Evolutionary conservation across 2,329 filamentous ascomycete genomes (phyloP).

Genomic region (Fusarium verrucosum): DNA sequence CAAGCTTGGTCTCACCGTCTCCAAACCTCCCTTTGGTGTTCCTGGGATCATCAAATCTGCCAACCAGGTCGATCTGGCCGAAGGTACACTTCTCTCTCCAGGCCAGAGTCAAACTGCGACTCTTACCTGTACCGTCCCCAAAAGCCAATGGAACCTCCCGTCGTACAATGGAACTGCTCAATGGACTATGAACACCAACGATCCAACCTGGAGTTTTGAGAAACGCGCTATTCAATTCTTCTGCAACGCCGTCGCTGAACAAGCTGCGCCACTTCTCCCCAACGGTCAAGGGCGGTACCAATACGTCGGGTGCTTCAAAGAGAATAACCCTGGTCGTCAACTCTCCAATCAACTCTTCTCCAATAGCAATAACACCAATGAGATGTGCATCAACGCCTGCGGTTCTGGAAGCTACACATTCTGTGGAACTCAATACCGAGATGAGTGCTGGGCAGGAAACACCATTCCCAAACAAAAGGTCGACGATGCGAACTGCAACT

Average conservation of each 20-base stretch:
- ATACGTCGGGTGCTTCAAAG: constrained; percentile 65
- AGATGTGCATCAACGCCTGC: constrained; percentile 58
- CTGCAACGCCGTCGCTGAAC: constrained; percentile 62
- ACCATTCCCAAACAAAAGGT: constrained; percentile 56
- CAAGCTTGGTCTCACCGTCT: constrained; percentile 64
- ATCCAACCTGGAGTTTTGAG: constrained; percentile 54
- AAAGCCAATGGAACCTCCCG: constrained; percentile 65
- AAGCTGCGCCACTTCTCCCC: constrained; percentile 58
- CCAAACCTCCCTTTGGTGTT: constrained; percentile 67
- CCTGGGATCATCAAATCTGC: constrained; percentile 62
- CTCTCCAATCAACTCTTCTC: constrained; percentile 55
- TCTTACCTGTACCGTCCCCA: constrained; percentile 65
- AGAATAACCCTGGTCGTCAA: constrained; percentile 65
- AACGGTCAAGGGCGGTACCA: constrained; percentile 59
- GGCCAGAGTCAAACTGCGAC: constrained; percentile 62
- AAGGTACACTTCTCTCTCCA: constrained; percentile 61
- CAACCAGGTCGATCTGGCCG: constrained; percentile 66
- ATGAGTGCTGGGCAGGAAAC: constrained; percentile 65
- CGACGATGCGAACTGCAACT: constrained; percentile 60
- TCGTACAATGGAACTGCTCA: constrained; percentile 57
- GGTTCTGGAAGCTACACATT: constrained; percentile 50
- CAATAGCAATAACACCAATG: constrained; percentile 54
- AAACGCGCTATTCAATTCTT: constrained; percentile 63
- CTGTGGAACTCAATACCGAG: constrained; percentile 60
- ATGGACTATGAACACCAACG: constrained; percentile 68